Evolutionary conservation across 225 moss, liverwort and hornwort species (phyloP).

Genomic region (Sphagnum contortum): DNA sequence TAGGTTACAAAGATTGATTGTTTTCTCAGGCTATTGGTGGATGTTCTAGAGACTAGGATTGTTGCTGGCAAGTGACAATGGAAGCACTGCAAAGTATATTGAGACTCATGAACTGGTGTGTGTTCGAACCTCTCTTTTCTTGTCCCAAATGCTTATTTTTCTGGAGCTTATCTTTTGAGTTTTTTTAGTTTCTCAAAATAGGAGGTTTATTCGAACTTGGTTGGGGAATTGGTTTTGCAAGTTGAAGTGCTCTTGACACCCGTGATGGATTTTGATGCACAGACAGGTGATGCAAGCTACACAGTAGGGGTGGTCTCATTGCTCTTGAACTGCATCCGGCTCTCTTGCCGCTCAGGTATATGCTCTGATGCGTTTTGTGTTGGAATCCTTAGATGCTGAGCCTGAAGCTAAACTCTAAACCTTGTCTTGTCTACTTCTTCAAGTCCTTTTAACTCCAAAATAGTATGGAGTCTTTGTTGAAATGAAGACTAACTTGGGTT

Average conservation of each 20-base stretch:
- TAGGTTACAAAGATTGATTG: too few relatives aligned
- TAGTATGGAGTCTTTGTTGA: too few relatives aligned
- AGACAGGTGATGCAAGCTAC: constrained; percentile 70
- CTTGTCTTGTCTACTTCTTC: background rate
- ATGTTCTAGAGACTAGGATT: constrained; percentile 71
- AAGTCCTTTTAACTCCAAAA: too few relatives aligned
- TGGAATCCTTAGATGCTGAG: background rate
- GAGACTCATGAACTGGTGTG: constrained; percentile 74
- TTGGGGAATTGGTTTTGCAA: constrained; percentile 23
- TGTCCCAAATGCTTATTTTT: too few relatives aligned
- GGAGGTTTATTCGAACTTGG: too few relatives aligned
- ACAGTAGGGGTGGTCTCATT: constrained; percentile 78
- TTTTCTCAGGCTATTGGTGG: too few relatives aligned
- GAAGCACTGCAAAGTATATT: constrained; percentile 75
- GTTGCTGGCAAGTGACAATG: constrained; percentile 81
- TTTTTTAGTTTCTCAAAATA: too few relatives aligned
- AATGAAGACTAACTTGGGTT: too few relatives aligned
- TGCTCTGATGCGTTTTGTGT: background rate
- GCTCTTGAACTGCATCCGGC: constrained; percentile 75
- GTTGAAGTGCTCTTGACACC: constrained; percentile 83
- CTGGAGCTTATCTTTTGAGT: too few relatives aligned
- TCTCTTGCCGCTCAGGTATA: constrained; percentile 75
- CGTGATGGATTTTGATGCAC: constrained; percentile 56
- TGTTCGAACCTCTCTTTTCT: background rate
- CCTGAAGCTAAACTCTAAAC: too few relatives aligned